Evolutionary conservation across 352 stramenopile genomes (phyloP).

Genomic region (Pythium oligandrum): DNA sequence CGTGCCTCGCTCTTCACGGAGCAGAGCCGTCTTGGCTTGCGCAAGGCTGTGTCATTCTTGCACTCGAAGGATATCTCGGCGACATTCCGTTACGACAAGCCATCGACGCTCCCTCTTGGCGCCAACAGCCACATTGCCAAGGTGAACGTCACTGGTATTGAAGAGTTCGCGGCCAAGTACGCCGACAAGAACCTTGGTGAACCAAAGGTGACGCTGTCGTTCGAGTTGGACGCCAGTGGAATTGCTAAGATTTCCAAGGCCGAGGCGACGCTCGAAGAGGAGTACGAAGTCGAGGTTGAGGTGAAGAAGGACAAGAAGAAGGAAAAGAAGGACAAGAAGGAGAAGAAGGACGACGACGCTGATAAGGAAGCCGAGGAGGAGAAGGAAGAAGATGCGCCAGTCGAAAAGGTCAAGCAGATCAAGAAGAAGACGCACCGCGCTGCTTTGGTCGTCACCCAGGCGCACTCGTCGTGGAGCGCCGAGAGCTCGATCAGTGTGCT

Average conservation of each 20-base stretch:
- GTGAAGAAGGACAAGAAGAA: slow-evolving; percentile 54
- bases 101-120: slow-evolving; percentile 63
- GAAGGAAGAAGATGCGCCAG: slow-evolving; percentile 44
- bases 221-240: slow-evolving; percentile 91
- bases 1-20: slow-evolving; percentile 90
- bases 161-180: slow-evolving; percentile 86
- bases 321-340: slow-evolving; percentile 28
- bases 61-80: slow-evolving; percentile 90
- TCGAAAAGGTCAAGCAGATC: slow-evolving; percentile 82
- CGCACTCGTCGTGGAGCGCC: slow-evolving; percentile 25
- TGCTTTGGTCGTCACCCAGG: slow-evolving; percentile 56
- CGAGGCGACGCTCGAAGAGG: slow-evolving; percentile 88
- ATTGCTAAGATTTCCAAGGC: slow-evolving; percentile 90
- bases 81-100: slow-evolving; percentile 90
- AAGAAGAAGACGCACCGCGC: slow-evolving; percentile 87
- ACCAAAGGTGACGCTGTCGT: slow-evolving; percentile 94
- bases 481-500: slow-evolving; percentile 44
- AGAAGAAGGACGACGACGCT: slow-evolving; percentile 34
- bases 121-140: slow-evolving; percentile 77
- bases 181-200: slow-evolving; percentile 82
- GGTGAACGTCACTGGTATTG: slow-evolving; percentile 93
- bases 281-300: slow-evolving; percentile 69
- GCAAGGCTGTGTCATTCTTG: slow-evolving; percentile 95
- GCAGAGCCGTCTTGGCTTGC: slow-evolving; percentile 75
- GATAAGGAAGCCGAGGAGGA: slow-evolving; percentile 33